Percentiles rank a stretch among this genome's conserved stretches.
phyloP scores from a whole-genome alignment of 345 rosid genomes.

The Eucalyptus lansdowneana region DNA sequence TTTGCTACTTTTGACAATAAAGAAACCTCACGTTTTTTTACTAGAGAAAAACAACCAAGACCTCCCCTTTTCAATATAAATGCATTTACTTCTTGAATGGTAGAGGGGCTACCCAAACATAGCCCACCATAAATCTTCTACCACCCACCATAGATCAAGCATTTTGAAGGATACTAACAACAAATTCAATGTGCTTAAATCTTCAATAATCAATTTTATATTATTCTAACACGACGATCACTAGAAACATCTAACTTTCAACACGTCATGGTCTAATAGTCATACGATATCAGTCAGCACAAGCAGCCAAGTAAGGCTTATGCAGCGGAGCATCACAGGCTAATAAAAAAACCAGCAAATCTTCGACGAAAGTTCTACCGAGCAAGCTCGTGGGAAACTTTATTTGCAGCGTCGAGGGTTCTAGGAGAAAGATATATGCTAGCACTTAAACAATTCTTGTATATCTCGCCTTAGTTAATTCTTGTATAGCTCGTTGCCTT shows the following conservation, averaged over 20 bases:
- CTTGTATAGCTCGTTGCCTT: neutral
- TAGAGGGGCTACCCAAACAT: too few relatives aligned
- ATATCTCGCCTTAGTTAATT: neutral
- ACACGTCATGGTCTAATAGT: neutral
- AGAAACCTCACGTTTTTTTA: too few relatives aligned
- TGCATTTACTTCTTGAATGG: too few relatives aligned
- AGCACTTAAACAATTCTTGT: neutral
- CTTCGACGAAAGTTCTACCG: neutral
- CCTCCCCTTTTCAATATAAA: too few relatives aligned
- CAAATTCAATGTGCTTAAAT: too few relatives aligned
- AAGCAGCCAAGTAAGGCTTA: neutral
- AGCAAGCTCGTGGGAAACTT: neutral
- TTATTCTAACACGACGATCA: neutral
- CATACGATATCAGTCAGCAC: neutral
- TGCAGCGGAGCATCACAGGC: neutral
- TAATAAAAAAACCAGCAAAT: neutral
- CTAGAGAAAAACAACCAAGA: too few relatives aligned
- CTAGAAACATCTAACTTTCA: neutral
- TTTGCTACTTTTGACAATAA: too few relatives aligned
- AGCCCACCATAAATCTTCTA: too few relatives aligned
- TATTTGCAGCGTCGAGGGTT: neutral
- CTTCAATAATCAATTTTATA: too few relatives aligned
- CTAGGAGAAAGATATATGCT: neutral
- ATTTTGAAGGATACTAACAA: too few relatives aligned
- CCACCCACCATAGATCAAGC: too few relatives aligned